Percentiles rank a stretch among this genome's conserved stretches.
These are phyloP conservation scores for Tieghemostelium lacteum DNA, from an alignment of 78 protist genomes.

Conservation along the genomic window DNA sequence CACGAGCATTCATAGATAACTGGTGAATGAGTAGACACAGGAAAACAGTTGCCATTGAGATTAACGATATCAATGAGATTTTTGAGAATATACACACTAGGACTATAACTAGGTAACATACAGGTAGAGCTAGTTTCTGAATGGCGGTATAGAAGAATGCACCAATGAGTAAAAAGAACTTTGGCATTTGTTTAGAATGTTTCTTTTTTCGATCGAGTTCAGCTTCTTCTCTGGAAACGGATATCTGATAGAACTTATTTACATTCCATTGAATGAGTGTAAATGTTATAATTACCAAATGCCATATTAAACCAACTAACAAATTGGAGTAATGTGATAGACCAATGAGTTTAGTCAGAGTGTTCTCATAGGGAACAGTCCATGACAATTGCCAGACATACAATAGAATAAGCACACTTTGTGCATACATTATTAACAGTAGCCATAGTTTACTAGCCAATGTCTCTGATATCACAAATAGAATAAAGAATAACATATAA, in stretches of 20 bases:
- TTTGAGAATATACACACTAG: slow-evolving; percentile 19
- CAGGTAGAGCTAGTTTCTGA: slow-evolving; percentile 35
- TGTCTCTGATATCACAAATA: slow-evolving; percentile 27
- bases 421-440: slow-evolving; percentile 39
- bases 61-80: slow-evolving; percentile 17
- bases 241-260: slow-evolving; percentile 14
- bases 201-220: neutral
- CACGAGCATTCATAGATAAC: slow-evolving; percentile 19
- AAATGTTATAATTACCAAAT: slow-evolving; percentile 44
- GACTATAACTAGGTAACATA: slow-evolving; percentile 55
- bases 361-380: neutral
- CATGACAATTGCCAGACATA: slow-evolving; percentile 49
- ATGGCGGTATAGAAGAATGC: neutral
- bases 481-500: slow-evolving; percentile 63
- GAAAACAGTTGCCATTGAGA: slow-evolving; percentile 59
- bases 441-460: slow-evolving; percentile 53
- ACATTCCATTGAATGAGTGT: slow-evolving; percentile 67
- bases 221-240: neutral
- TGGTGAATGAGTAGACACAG: slow-evolving; percentile 49
- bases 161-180: neutral
- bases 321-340: slow-evolving; percentile 14
- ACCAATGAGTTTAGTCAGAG: slow-evolving; percentile 6
- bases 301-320: slow-evolving; percentile 60
- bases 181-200: slow-evolving; percentile 4
- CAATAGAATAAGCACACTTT: slow-evolving; percentile 1